These are phyloP conservation scores for Globisporangium splendens DNA, from an alignment of 352 stramenopile genomes.

Conservation along the genomic window DNA sequence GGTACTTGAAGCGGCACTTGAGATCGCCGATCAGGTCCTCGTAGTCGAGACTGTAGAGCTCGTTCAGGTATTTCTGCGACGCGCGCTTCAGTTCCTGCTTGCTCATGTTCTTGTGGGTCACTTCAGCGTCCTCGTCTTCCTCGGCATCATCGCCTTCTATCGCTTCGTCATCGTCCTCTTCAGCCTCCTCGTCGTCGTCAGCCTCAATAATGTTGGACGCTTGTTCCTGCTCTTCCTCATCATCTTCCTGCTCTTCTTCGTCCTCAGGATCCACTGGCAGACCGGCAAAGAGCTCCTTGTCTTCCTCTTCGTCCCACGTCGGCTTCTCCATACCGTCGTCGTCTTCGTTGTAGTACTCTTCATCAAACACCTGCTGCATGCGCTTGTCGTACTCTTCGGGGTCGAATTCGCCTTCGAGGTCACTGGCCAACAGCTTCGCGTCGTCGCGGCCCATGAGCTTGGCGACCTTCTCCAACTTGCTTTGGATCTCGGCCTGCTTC, in stretches of 20 bases:
- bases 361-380: constrained; percentile 96
- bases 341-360: constrained; percentile 96
- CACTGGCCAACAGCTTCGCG: constrained; percentile 41
- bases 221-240: constrained; percentile 31
- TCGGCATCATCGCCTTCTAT: constrained; percentile 56
- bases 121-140: constrained; percentile 37
- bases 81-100: constrained; percentile 63
- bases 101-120: constrained; percentile 47
- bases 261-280: constrained; percentile 61
- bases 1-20: constrained; percentile 98
- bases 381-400: constrained; percentile 95
- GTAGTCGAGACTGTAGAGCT: constrained; percentile 98
- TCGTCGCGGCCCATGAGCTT: constrained; percentile 62
- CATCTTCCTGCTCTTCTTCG: constrained; percentile 39
- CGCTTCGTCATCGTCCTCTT: constrained; percentile 20
- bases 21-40: constrained; percentile 98
- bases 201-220: constrained; percentile 16
- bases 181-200: constrained; percentile 28
- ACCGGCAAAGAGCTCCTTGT: constrained; percentile 80
- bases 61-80: constrained; percentile 93
- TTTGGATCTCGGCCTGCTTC: constrained; percentile 95
- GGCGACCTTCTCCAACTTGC: constrained; percentile 91
- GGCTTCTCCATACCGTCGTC: constrained; percentile 70
- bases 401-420: constrained; percentile 96
- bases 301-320: constrained; percentile 78